A percentile compares a stretch with the other conserved stretches of the same genome.
Conservation (phyloP, 2,329 filamentous ascomycete genomes). For the Tolypocladium paradoxum region DNA sequence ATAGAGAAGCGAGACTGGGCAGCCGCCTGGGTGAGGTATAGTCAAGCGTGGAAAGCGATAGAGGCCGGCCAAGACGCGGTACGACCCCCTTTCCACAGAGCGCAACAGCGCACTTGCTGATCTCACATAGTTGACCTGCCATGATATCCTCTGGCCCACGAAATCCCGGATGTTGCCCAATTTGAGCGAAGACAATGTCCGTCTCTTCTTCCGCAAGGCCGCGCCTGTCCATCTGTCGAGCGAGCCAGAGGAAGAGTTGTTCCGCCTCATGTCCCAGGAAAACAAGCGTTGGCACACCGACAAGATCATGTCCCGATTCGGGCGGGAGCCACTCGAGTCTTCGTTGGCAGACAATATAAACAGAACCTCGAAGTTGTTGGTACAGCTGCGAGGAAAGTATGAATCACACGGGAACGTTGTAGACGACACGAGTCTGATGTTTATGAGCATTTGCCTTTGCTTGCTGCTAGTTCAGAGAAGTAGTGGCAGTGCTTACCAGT, state of each 20-base stretch:
- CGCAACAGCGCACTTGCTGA: too few species aligned
- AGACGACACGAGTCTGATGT: not conserved
- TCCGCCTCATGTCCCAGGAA: not conserved
- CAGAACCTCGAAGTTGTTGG: not conserved
- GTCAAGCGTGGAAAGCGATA: too few species aligned
- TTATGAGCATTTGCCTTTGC: not conserved
- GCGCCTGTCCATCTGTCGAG: not conserved
- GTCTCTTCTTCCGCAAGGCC: too few species aligned
- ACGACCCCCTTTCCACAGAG: too few species aligned
- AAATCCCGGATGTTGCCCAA: too few species aligned
- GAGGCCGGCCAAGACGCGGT: too few species aligned
- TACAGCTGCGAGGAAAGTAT: not conserved
- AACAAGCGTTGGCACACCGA: not conserved
- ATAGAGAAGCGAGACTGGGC: too few species aligned
- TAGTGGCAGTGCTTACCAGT: not conserved
- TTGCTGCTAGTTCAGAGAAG: not conserved
- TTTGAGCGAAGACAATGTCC: too few species aligned
- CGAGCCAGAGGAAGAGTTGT: not conserved
- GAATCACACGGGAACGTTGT: not conserved
- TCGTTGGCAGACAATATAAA: too few species aligned
- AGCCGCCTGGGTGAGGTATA: too few species aligned
- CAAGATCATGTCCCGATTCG: not conserved
- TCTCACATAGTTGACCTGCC: too few species aligned
- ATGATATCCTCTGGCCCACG: too few species aligned
- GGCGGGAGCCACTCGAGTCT: not conserved